Percentiles rank a stretch among this genome's conserved stretches.
Evolutionary conservation across 2,329 filamentous ascomycete species (phyloP).

Genomic region (Botrytis hyacinthi): DNA sequence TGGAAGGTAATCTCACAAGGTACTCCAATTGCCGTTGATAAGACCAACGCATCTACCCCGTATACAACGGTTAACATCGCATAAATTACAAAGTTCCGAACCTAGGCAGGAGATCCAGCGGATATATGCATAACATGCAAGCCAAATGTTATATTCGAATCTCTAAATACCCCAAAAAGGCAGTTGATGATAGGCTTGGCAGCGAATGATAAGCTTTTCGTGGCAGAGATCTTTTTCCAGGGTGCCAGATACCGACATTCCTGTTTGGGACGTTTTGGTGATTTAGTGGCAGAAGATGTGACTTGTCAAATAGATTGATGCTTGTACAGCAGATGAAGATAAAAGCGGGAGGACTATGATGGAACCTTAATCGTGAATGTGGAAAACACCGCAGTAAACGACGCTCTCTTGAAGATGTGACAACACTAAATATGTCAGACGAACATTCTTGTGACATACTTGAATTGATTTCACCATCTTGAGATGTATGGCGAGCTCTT

Average conservation of each 20-base stretch:
- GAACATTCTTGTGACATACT: background rate
- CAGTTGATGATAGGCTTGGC: conserved; percentile 2
- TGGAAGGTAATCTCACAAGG: conserved; percentile 12
- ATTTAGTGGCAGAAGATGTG: conserved; percentile 5
- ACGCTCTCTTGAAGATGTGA: background rate
- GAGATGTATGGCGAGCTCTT: background rate
- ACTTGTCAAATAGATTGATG: conserved; percentile 1
- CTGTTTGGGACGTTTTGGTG: conserved; percentile 6
- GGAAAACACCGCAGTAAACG: background rate
- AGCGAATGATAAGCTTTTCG: conserved; percentile 17
- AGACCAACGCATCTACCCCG: conserved; percentile 9
- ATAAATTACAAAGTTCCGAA: conserved; percentile 12
- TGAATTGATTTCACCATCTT: background rate
- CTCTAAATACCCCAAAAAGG: background rate
- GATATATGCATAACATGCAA: conserved; percentile 5
- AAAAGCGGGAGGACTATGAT: background rate
- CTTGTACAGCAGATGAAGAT: background rate
- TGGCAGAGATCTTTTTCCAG: conserved; percentile 1
- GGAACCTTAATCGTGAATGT: background rate
- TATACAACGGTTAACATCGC: background rate
- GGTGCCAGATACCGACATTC: conserved; percentile 7
- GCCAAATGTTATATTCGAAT: background rate
- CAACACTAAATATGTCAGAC: background rate
- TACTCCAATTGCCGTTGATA: conserved; percentile 9
- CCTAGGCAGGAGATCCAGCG: conserved; percentile 3